Percentiles rank a stretch among this genome's conserved stretches.
Evolutionary conservation across 495 filamentous ascomycete genomes (phyloP).

Genomic region (Tuber microsphaerosporum): DNA sequence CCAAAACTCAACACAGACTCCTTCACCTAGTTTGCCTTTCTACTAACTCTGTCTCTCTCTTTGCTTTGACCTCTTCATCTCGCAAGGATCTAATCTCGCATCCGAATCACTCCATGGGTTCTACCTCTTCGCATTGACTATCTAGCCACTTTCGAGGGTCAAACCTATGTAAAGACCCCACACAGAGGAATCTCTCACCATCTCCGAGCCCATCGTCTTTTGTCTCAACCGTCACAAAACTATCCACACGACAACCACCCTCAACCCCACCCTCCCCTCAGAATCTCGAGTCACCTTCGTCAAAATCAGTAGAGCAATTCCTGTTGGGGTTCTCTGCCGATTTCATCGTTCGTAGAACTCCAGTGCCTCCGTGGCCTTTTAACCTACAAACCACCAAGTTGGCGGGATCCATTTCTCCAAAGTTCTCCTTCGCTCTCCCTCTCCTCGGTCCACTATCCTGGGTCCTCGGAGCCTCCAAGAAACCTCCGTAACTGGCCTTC

Average conservation of each 20-base stretch:
- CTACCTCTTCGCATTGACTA: slow-evolving; percentile 41
- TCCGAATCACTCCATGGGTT: slow-evolving; percentile 8
- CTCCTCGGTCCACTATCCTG: slow-evolving; percentile 83
- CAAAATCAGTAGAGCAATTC: slow-evolving; percentile 5
- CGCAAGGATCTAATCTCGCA: neutral
- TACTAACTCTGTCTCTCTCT: neutral
- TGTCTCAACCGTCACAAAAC: neutral
- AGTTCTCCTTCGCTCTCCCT: slow-evolving; percentile 80
- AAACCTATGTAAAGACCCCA: slow-evolving; percentile 15
- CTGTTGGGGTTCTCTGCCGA: slow-evolving; percentile 11
- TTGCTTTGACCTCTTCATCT: neutral
- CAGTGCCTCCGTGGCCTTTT: slow-evolving; percentile 38
- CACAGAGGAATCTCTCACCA: slow-evolving; percentile 8
- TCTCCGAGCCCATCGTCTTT: slow-evolving; percentile 10
- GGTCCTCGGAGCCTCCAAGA: slow-evolving; percentile 95
- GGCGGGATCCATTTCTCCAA: slow-evolving; percentile 74
- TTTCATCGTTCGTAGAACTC: slow-evolving; percentile 23
- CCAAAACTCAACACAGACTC: neutral
- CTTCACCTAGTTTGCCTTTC: neutral
- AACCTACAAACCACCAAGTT: slow-evolving; percentile 71
- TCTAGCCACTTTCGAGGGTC: slow-evolving; percentile 31
- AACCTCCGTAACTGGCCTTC: slow-evolving; percentile 85
- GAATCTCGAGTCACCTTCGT: neutral
- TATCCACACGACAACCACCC: slow-evolving; percentile 1
- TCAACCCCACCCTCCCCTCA: neutral